Evolutionary conservation across 1,284 basidiomycete genomes (phyloP).

Genomic region (Trametes versicolor): DNA sequence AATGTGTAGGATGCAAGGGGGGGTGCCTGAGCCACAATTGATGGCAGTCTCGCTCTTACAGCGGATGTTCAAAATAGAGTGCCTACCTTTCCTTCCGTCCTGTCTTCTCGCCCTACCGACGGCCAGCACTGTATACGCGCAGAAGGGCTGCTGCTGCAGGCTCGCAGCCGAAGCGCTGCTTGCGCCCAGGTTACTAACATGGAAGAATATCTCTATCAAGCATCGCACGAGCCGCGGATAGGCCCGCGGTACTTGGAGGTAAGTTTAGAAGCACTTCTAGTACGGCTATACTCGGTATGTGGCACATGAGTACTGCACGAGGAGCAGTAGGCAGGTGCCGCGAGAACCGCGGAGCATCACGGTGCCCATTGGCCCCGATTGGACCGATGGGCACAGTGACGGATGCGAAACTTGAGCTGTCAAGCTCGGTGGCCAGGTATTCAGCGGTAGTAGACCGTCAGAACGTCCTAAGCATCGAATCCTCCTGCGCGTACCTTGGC

Average conservation of each 20-base stretch:
- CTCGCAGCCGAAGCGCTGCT: background rate
- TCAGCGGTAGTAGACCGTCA: background rate
- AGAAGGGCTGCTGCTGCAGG: background rate
- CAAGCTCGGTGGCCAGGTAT: background rate
- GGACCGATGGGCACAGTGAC: background rate
- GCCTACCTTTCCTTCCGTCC: background rate
- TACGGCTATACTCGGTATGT: background rate
- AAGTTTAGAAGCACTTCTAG: conserved; percentile 11
- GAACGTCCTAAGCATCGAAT: background rate
- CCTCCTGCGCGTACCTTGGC: background rate
- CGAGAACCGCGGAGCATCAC: conserved; percentile 1
- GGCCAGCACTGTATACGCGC: background rate
- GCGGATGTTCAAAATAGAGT: background rate
- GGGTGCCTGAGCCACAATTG: conserved; percentile 10
- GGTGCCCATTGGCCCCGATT: conserved; percentile 1
- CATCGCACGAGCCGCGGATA: conserved; percentile 10
- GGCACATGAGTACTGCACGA: background rate
- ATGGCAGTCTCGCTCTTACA: background rate
- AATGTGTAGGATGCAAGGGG: background rate
- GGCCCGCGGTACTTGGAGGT: conserved; percentile 29
- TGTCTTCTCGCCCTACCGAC: background rate
- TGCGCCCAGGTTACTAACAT: background rate
- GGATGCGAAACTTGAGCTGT: background rate
- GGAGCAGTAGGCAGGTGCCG: conserved; percentile 1
- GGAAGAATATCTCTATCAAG: conserved; percentile 6